These are phyloP conservation scores for Apiospora kogelbergensis DNA, from an alignment of 2,329 filamentous ascomycete species.

Conservation along the genomic window DNA sequence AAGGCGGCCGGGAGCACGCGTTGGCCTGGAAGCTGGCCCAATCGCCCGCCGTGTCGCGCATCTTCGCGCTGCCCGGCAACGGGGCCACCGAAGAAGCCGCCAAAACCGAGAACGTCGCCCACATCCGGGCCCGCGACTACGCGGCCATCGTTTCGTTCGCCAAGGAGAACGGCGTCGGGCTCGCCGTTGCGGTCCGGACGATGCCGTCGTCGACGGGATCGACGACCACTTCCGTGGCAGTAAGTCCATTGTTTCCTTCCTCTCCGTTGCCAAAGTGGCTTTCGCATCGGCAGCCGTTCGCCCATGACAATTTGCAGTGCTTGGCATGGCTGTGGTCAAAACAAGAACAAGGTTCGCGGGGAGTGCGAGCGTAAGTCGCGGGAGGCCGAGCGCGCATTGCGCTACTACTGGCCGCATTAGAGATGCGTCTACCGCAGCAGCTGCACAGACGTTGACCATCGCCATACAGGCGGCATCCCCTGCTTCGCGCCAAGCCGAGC, in stretches of 20 bases:
- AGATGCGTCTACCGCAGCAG: no score
- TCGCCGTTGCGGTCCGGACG: background rate
- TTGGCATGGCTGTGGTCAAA: background rate
- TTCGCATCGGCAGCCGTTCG: background rate
- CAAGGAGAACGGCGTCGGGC: background rate
- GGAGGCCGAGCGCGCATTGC: background rate
- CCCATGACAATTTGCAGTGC: no score
- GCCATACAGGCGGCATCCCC: constrained; percentile 47
- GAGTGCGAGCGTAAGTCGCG: background rate
- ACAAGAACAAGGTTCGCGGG: background rate
- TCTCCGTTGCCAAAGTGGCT: no score
- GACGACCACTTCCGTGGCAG: background rate
- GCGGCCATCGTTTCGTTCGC: constrained; percentile 67
- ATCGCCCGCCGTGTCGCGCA: constrained; percentile 61
- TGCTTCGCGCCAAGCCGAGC: constrained; percentile 69
- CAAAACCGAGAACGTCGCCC: background rate
- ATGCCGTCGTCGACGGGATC: background rate
- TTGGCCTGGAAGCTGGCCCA: constrained; percentile 73
- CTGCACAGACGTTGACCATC: no score
- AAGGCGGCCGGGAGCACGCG: constrained; percentile 74
- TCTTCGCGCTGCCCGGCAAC: constrained; percentile 60
- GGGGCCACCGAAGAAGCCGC: constrained; percentile 45
- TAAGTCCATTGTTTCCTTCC: background rate
- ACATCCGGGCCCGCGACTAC: background rate
- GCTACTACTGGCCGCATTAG: constrained; percentile 57